Percentiles rank a stretch among this genome's conserved stretches.
These are phyloP conservation scores for Pseudogymnoascus pannorum DNA, from an alignment of 2,329 filamentous ascomycete genomes.

Conservation along the genomic window DNA sequence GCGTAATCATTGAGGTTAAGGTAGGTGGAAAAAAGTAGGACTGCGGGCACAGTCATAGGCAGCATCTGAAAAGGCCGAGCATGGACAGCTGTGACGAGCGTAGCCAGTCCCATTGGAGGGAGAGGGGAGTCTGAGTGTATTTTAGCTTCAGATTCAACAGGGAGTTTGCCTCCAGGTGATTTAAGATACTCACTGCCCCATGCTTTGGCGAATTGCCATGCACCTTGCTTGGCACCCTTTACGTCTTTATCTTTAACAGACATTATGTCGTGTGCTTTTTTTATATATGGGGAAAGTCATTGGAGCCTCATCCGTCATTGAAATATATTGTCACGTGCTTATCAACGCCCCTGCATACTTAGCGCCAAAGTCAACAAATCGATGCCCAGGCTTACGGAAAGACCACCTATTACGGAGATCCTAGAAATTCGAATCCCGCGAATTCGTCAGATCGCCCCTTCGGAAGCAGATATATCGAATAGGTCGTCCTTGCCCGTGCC, in stretches of 20 bases:
- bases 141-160: constrained; percentile 11
- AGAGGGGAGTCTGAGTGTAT: constrained; percentile 49
- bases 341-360: constrained; percentile 7
- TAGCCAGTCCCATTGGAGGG: constrained; percentile 57
- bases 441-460: not conserved
- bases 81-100: constrained; percentile 59
- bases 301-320: constrained; percentile 7
- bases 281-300: constrained; percentile 4
- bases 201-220: constrained; percentile 38
- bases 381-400: constrained; percentile 4
- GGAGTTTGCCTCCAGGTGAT: not conserved
- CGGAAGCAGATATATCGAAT: not conserved
- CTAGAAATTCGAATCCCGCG: constrained; percentile 9
- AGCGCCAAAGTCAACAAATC: constrained; percentile 7
- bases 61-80: constrained; percentile 57
- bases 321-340: constrained; percentile 5
- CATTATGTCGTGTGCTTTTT: constrained; percentile 17
- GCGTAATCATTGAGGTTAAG: constrained; percentile 56
- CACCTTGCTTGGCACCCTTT: constrained; percentile 31
- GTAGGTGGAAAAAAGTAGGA: constrained; percentile 59
- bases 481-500: not conserved
- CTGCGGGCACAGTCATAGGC: constrained; percentile 60
- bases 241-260: constrained; percentile 18
- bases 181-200: constrained; percentile 41
- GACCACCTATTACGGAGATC: constrained; percentile 6